Percentiles rank a stretch among this genome's conserved stretches.
Evolutionary conservation across 192 early-diverging fungal genomes (phyloP).

Genomic region (Umbelopsis sp.): DNA sequence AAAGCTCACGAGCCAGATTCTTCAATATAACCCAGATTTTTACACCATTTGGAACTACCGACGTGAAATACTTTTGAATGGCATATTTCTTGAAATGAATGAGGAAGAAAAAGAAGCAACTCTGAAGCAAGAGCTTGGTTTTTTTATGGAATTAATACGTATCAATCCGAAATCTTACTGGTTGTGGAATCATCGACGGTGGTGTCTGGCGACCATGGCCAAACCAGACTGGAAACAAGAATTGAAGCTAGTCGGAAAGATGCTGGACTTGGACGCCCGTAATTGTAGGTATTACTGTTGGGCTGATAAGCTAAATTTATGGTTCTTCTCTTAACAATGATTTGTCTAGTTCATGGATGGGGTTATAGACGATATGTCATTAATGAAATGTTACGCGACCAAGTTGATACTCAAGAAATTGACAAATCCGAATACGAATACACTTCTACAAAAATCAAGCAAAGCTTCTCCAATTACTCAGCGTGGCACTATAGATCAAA

Average conservation of each 20-base stretch:
- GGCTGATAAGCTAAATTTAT: background rate
- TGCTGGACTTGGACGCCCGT: slow-evolving; percentile 86
- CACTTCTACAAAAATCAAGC: slow-evolving; percentile 86
- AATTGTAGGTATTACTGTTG: slow-evolving; percentile 71
- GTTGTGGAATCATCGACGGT: slow-evolving; percentile 96
- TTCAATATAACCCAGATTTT: slow-evolving; percentile 86
- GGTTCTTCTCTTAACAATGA: slow-evolving; percentile 2
- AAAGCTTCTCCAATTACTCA: slow-evolving; percentile 95
- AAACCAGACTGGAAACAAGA: slow-evolving; percentile 80
- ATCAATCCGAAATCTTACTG: slow-evolving; percentile 95
- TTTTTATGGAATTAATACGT: slow-evolving; percentile 71
- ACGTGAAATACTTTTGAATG: slow-evolving; percentile 66
- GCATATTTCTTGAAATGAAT: slow-evolving; percentile 36
- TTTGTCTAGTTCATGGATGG: slow-evolving; percentile 88
- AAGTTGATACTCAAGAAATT: slow-evolving; percentile 40
- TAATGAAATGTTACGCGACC: slow-evolving; percentile 24
- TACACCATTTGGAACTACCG: slow-evolving; percentile 97
- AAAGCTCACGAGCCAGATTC: slow-evolving; percentile 65
- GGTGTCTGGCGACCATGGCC: slow-evolving; percentile 82
- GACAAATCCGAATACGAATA: slow-evolving; percentile 80
- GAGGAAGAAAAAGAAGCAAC: slow-evolving; percentile 45
- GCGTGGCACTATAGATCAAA: slow-evolving; percentile 98
- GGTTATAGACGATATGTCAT: slow-evolving; percentile 93
- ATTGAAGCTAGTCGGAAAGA: slow-evolving; percentile 71
- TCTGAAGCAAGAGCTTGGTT: slow-evolving; percentile 70